Conservation (phyloP, 2,329 filamentous ascomycete species). For the Cladobotryum protrusum region DNA sequence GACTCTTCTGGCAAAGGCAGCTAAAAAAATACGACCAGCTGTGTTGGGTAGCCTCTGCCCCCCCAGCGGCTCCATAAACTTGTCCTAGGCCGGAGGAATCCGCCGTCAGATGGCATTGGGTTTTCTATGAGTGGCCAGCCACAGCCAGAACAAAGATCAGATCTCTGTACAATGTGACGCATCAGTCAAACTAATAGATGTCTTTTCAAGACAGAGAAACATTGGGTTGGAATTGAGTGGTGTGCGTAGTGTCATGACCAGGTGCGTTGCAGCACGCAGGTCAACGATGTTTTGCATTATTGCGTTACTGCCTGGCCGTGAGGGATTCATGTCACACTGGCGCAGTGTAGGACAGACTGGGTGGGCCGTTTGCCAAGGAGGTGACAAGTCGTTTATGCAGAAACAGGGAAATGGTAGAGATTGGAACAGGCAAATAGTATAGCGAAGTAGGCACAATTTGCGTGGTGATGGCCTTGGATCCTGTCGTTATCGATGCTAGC, state of each 20-base stretch:
- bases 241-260: constrained; percentile 2
- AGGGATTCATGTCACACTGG: constrained; percentile 1
- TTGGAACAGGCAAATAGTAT: neutral
- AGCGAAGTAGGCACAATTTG: neutral
- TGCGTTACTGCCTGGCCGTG: neutral
- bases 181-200: constrained; percentile 2
- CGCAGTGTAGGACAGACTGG: constrained; percentile 4
- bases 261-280: constrained; percentile 2
- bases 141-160: constrained; percentile 8
- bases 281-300: constrained; percentile 12
- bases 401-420: constrained; percentile 5
- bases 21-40: neutral
- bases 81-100: too few species aligned
- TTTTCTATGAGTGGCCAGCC: neutral
- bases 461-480: neutral
- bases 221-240: neutral
- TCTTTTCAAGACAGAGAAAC: neutral
- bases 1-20: neutral
- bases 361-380: constrained; percentile 6
- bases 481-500: neutral
- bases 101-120: neutral
- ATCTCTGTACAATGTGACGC: constrained; percentile 14
- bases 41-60: neutral
- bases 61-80: neutral
- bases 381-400: neutral